phyloP scores from a whole-genome alignment of 2,329 filamentous ascomycete genomes.

The Trichoderma koningiopsis region DNA sequence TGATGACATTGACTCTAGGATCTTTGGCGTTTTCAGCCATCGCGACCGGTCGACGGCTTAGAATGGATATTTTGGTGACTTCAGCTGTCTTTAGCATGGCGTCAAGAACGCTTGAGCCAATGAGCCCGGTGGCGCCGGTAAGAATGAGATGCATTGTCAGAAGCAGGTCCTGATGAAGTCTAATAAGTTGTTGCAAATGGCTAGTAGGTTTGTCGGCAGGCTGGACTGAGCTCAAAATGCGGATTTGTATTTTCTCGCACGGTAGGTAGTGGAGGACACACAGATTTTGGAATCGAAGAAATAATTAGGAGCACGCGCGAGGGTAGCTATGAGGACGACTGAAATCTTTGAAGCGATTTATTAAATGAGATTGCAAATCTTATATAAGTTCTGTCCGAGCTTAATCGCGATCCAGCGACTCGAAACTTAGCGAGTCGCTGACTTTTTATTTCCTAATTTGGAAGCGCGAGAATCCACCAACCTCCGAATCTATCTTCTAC shows the following conservation, averaged over 20 bases:
- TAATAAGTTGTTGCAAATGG: no score
- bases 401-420: not conserved
- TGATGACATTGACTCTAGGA: conserved; percentile 20
- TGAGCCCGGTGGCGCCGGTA: conserved; percentile 24
- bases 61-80: conserved; percentile 26
- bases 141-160: conserved; percentile 25
- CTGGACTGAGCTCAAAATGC: no score
- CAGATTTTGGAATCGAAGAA: no score
- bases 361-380: not conserved
- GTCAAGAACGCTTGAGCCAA: conserved; percentile 24
- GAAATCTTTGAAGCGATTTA: no score
- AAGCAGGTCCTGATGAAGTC: no score
- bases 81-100: conserved; percentile 22
- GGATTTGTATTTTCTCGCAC: no score
- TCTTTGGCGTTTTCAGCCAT: conserved; percentile 24
- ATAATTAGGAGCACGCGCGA: no score
- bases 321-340: no score
- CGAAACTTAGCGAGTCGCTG: not conserved
- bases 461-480: not conserved
- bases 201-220: no score
- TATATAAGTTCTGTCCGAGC: not conserved
- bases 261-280: no score
- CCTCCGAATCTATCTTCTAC: not conserved
- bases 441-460: not conserved
- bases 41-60: conserved; percentile 21